Evolutionary conservation across 2,329 filamentous ascomycete species (phyloP).

Genomic region (Truncatella angustata): DNA sequence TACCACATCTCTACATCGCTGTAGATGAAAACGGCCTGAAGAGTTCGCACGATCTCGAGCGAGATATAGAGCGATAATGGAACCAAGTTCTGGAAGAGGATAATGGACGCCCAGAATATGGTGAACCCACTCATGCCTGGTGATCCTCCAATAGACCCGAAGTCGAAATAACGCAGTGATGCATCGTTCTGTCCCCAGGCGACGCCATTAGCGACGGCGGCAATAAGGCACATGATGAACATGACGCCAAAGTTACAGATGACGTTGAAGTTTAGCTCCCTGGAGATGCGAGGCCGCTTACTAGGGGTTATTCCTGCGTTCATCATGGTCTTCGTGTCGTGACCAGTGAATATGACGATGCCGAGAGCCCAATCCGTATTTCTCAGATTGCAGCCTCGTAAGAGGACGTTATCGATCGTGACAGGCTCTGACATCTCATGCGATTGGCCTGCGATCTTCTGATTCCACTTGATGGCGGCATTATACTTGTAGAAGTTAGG

Average conservation of each 20-base stretch:
- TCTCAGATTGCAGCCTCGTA: conserved; percentile 87
- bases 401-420: conserved; percentile 89
- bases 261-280: conserved; percentile 95
- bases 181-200: conserved; percentile 74
- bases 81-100: conserved; percentile 97
- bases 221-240: conserved; percentile 82
- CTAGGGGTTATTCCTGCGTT: conserved; percentile 94
- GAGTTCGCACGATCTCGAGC: conserved; percentile 88
- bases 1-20: conserved; percentile 97
- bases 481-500: conserved; percentile 95
- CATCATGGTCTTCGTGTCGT: conserved; percentile 99
- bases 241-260: conserved; percentile 94
- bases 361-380: conserved; percentile 97
- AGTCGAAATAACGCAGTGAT: conserved; percentile 81
- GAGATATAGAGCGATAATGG: conserved; percentile 98
- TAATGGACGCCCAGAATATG: conserved; percentile 93
- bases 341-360: conserved; percentile 88
- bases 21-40: conserved; percentile 96
- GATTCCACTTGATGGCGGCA: conserved; percentile 83
- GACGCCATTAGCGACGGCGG: conserved; percentile 80
- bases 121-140: conserved; percentile 85
- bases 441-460: conserved; percentile 62
- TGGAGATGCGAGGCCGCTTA: conserved; percentile 87
- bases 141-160: conserved; percentile 73
- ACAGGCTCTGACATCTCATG: conserved; percentile 89